Evolutionary conservation across 176 grass and related monocot genomes (phyloP).

Genomic region (Aegilops sharonensis): DNA sequence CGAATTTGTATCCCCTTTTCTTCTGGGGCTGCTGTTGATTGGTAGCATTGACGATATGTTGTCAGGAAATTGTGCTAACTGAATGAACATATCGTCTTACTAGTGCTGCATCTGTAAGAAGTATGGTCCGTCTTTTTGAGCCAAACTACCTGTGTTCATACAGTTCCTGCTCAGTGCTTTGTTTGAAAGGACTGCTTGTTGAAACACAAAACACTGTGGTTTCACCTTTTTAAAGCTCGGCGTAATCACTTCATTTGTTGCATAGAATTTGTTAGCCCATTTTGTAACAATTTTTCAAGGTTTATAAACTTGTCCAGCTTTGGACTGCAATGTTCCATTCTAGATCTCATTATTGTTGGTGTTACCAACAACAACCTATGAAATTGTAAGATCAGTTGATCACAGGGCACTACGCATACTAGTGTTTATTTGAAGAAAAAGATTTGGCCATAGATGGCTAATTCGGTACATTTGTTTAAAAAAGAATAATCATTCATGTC

Average conservation of each 20-base stretch:
- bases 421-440: not conserved
- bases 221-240: not conserved
- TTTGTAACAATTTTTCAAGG: not conserved
- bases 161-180: not conserved
- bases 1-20: not conserved
- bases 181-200: not conserved
- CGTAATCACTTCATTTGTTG: not conserved
- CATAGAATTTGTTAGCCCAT: not conserved
- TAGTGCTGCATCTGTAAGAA: not conserved
- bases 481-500: not conserved
- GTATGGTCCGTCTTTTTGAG: not conserved
- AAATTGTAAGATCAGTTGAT: constrained; percentile 6
- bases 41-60: not conserved
- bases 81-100: not conserved
- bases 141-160: not conserved
- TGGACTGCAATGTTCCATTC: not conserved
- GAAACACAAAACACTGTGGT: not conserved
- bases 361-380: not conserved
- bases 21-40: not conserved
- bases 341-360: not conserved
- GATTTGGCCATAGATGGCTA: not conserved
- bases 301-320: not conserved
- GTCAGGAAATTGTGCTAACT: not conserved
- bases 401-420: not conserved
- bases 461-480: not conserved